Conservation (phyloP, 73 alveolate species). For the Blepharisma japonicum region DNA sequence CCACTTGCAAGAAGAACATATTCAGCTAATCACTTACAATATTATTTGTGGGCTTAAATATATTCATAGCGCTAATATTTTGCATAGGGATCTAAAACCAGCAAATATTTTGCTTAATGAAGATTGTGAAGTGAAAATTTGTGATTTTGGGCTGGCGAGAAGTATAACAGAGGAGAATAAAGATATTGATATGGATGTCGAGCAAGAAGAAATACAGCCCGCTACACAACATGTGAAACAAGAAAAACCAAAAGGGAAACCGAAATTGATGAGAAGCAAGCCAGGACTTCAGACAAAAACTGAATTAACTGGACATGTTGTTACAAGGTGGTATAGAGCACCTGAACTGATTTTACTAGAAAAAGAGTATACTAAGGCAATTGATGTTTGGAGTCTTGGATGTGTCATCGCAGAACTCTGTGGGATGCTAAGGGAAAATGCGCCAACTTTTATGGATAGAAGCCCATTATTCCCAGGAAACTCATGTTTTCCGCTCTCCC, state of each 20-base stretch:
- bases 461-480: slow-evolving; percentile 96
- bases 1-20: slow-evolving; percentile 63
- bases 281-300: slow-evolving; percentile 43
- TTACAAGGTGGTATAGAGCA: slow-evolving; percentile 97
- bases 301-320: slow-evolving; percentile 95
- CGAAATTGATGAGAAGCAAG: not conserved
- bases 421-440: slow-evolving; percentile 95
- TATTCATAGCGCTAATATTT: slow-evolving; percentile 80
- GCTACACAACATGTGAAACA: not conserved
- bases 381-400: slow-evolving; percentile 96
- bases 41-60: slow-evolving; percentile 79
- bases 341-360: slow-evolving; percentile 94
- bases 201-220: not conserved
- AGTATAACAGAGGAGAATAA: slow-evolving; percentile 23
- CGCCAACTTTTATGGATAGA: slow-evolving; percentile 90
- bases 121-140: slow-evolving; percentile 78
- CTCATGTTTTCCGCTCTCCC: slow-evolving; percentile 89
- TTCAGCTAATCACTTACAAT: slow-evolving; percentile 74
- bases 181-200: not conserved
- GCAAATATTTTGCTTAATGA: slow-evolving; percentile 88
- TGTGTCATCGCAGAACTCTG: slow-evolving; percentile 91
- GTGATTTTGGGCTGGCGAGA: slow-evolving; percentile 95
- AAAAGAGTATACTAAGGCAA: slow-evolving; percentile 92
- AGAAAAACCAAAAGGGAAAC: not conserved
- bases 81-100: slow-evolving; percentile 94